Conservation (phyloP, 345 rosid species). For the Camelina neglecta region DNA sequence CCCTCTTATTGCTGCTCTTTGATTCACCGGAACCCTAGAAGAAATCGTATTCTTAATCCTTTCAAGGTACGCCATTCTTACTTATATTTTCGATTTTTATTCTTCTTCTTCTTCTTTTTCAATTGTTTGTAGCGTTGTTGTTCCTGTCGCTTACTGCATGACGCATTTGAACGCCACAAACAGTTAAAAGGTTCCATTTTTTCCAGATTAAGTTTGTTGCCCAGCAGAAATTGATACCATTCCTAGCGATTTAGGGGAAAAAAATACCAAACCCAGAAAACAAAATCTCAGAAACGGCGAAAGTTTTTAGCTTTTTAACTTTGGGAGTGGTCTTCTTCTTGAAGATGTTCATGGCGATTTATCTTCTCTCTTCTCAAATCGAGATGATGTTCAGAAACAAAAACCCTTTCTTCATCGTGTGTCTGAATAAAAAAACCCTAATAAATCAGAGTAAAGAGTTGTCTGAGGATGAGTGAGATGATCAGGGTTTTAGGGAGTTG, state of each 20-base stretch:
- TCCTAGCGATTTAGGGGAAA: neutral
- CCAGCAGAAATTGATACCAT: neutral
- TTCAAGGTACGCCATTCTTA: slow-evolving; percentile 12
- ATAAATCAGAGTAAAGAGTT: neutral
- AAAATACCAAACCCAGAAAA: neutral
- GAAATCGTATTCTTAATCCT: neutral
- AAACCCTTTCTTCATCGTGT: neutral
- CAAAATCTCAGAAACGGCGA: neutral
- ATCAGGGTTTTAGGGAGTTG: neutral
- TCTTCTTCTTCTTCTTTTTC: no score
- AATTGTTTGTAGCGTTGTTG: no score
- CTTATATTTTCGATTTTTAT: neutral
- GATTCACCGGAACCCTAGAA: slow-evolving; percentile 35
- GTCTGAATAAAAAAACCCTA: neutral
- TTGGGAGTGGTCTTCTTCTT: neutral
- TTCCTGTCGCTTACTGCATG: no score
- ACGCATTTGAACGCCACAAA: neutral
- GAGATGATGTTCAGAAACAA: neutral
- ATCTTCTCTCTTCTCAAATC: neutral
- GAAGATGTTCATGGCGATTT: neutral
- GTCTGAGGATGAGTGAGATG: neutral
- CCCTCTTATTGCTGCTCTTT: neutral
- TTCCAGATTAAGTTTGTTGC: neutral
- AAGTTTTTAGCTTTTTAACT: neutral
- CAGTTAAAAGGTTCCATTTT: neutral